Conservation (phyloP, 495 filamentous ascomycete species). For the Penicillium paradoxum region DNA sequence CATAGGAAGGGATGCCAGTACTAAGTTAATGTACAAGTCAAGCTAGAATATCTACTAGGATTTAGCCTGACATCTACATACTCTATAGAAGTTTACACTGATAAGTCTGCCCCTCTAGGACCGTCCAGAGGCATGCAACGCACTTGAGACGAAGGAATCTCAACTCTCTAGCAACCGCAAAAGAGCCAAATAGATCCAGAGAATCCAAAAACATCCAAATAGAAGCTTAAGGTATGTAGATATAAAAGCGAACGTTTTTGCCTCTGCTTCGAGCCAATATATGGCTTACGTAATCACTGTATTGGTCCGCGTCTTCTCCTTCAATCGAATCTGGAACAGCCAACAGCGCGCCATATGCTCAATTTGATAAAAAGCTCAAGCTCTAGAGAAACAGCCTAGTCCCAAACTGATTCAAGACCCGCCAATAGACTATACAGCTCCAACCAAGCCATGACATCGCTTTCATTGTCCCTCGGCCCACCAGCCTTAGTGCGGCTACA, state of each 20-base stretch:
- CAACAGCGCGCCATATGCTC: background rate
- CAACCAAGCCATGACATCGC: conserved; percentile 52
- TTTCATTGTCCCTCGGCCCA: conserved; percentile 75
- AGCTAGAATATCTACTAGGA: no score
- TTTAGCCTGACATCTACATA: no score
- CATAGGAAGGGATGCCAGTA: no score
- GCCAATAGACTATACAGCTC: background rate
- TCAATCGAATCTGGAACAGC: background rate
- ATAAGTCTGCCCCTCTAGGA: no score
- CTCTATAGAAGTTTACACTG: no score
- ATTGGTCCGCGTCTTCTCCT: conserved; percentile 1
- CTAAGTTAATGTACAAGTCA: no score
- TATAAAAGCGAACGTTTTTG: background rate
- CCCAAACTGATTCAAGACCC: background rate
- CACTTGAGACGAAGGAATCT: no score
- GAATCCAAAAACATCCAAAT: background rate
- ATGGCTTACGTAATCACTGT: background rate
- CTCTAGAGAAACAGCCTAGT: no score
- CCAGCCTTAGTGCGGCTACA: conserved; percentile 70
- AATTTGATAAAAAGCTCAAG: background rate
- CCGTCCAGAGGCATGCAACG: no score
- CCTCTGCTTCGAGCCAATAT: background rate
- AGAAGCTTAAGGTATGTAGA: background rate
- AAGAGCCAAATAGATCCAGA: no score
- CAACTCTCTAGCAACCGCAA: no score